These are phyloP conservation scores for Trametes coccinea DNA, from an alignment of 768 basidiomycete species.

Conservation along the genomic window DNA sequence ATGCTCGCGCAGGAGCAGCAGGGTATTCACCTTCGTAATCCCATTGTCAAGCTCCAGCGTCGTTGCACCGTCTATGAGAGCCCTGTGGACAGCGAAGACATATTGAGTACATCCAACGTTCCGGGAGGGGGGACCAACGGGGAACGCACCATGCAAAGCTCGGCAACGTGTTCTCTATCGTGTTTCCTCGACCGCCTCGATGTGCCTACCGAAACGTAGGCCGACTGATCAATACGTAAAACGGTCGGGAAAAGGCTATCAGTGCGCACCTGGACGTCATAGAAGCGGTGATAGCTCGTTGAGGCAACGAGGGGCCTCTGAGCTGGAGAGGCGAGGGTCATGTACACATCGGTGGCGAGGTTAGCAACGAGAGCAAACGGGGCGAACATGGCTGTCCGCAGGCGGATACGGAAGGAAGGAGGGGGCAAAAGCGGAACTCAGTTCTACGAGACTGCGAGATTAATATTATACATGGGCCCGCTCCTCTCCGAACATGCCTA, in stretches of 20 bases:
- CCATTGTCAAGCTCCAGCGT: constrained; percentile 82
- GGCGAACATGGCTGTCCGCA: constrained; percentile 14
- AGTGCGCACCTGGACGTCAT: constrained; percentile 50
- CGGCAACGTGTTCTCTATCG: constrained; percentile 70
- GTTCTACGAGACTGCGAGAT: not conserved
- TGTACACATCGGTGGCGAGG: constrained; percentile 19
- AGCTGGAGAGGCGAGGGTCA: constrained; percentile 30
- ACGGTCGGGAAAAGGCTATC: constrained; percentile 6
- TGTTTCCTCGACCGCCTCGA: constrained; percentile 75
- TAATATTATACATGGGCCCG: not conserved
- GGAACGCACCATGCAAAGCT: constrained; percentile 69
- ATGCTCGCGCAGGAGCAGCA: not conserved
- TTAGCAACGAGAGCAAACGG: constrained; percentile 20
- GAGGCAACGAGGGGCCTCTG: constrained; percentile 27
- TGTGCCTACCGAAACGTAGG: constrained; percentile 53
- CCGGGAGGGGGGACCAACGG: not conserved
- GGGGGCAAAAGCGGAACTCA: not conserved
- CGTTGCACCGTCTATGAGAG: constrained; percentile 70
- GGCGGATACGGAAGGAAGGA: not conserved
- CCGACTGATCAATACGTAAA: constrained; percentile 14
- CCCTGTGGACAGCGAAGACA: constrained; percentile 44
- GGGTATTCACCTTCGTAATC: constrained; percentile 56
- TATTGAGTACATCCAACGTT: not conserved
- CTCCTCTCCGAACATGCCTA: not conserved
- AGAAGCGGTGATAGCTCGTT: constrained; percentile 34